These are phyloP conservation scores for grape (Vitis vinifera) DNA, from an alignment of 164 flowering plant species.

Conservation along the genomic window ASM3070453v1 NC_081821.1:5529501-5530000, in stretches of 20 bases:
- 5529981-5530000: too few relatives aligned
- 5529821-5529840: slow-evolving; percentile 57
- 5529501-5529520: not conserved
- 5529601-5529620: slow-evolving; percentile 86
- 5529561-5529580: slow-evolving; percentile 94
- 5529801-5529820: slow-evolving; percentile 74
- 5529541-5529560: slow-evolving; percentile 45
- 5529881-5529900: too few relatives aligned
- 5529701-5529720: slow-evolving; percentile 82
- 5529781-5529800: slow-evolving; percentile 49
- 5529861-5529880: too few relatives aligned
- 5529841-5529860: slow-evolving; percentile 2
- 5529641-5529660: slow-evolving; percentile 6
- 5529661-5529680: not conserved
- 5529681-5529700: slow-evolving; percentile 79
- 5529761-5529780: slow-evolving; percentile 69
- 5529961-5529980: too few relatives aligned
- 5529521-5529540: not conserved
- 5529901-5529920: too few relatives aligned
- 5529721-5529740: slow-evolving; percentile 98
- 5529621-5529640: slow-evolving; percentile 8
- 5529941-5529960: too few relatives aligned
- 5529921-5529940: too few relatives aligned
- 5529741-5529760: slow-evolving; percentile 78
- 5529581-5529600: slow-evolving; percentile 74